These are phyloP conservation scores for Rhizophlyctis rosea DNA, from an alignment of 192 early-diverging fungal genomes.

Conservation along the genomic window DNA sequence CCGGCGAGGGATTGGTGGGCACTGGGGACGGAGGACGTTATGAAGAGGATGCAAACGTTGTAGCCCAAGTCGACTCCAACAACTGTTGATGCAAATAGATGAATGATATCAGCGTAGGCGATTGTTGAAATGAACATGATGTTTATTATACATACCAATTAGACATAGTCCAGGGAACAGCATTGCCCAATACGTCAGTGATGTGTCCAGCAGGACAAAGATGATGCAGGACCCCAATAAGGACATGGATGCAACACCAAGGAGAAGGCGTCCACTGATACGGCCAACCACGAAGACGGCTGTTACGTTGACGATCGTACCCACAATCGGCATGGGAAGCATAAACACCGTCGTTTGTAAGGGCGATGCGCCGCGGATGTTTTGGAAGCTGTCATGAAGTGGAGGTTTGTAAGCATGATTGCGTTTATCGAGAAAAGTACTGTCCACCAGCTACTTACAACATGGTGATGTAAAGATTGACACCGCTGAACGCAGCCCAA, in stretches of 20 bases:
- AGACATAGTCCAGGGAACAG: neutral
- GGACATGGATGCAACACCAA: too few relatives aligned
- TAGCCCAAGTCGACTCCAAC: slow-evolving; percentile 2
- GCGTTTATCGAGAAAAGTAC: neutral
- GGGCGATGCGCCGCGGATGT: neutral
- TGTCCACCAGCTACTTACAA: neutral
- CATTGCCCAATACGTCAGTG: slow-evolving; percentile 1
- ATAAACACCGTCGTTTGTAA: neutral
- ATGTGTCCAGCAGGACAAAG: too few relatives aligned
- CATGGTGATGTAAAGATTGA: neutral
- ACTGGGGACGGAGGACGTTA: neutral
- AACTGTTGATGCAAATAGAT: too few relatives aligned
- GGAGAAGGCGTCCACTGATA: too few relatives aligned
- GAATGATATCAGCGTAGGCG: too few relatives aligned
- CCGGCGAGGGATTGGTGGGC: slow-evolving; percentile 4
- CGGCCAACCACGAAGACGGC: too few relatives aligned
- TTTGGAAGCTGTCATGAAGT: neutral
- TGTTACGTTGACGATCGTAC: neutral
- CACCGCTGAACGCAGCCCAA: slow-evolving; percentile 4
- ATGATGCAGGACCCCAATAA: too few relatives aligned
- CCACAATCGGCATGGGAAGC: neutral
- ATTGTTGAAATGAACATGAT: too few relatives aligned
- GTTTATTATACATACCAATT: too few relatives aligned
- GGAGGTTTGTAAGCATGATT: neutral
- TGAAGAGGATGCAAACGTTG: neutral